phyloP scores from a whole-genome alignment of 1,139 yeast genomes.

The Keqinozyma sinolaborantium region DNA sequence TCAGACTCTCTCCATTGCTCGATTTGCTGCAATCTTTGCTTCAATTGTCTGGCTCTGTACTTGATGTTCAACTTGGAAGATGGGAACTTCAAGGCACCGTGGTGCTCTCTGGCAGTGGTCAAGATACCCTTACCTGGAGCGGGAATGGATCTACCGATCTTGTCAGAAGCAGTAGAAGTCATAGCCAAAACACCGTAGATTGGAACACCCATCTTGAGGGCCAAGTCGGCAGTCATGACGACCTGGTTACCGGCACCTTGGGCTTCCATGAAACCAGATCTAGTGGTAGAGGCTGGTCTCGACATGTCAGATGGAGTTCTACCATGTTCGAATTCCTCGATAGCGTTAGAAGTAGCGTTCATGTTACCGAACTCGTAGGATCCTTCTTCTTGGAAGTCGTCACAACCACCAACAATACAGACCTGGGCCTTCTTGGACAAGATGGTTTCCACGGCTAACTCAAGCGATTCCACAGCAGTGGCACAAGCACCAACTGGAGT shows the following conservation, averaged over 20 bases:
- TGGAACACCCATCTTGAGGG: conserved; percentile 98
- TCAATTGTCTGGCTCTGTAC: conserved; percentile 92
- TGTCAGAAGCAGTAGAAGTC: conserved; percentile 96
- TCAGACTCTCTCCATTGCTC: conserved; percentile 85
- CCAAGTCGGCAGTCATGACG: conserved; percentile 92
- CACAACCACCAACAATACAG: conserved; percentile 97
- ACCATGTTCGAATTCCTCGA: conserved; percentile 87
- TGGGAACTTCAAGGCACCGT: conserved; percentile 77
- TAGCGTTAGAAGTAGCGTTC: conserved; percentile 95
- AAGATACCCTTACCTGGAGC: conserved; percentile 99
- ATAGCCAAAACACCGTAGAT: conserved; percentile 92
- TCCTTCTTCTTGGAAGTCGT: conserved; percentile 99
- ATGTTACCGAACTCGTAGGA: conserved; percentile 96
- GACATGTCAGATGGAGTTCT: conserved; percentile 99
- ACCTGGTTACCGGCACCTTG: conserved; percentile 99
- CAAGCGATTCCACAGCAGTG: conserved; percentile 96
- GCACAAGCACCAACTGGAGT: conserved; percentile 99
- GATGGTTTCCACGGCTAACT: conserved; percentile 91
- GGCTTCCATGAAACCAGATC: conserved; percentile 98
- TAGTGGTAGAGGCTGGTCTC: conserved; percentile 93
- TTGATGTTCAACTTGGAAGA: conserved; percentile 82
- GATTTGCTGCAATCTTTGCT: conserved; percentile 73
- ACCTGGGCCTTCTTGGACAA: conserved; percentile 91
- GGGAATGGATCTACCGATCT: conserved; percentile 98
- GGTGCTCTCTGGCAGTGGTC: conserved; percentile 95